Evolutionary conservation across 129 eudicot genomes (phyloP).

Genomic region (Kitagawia praeruptora): DNA sequence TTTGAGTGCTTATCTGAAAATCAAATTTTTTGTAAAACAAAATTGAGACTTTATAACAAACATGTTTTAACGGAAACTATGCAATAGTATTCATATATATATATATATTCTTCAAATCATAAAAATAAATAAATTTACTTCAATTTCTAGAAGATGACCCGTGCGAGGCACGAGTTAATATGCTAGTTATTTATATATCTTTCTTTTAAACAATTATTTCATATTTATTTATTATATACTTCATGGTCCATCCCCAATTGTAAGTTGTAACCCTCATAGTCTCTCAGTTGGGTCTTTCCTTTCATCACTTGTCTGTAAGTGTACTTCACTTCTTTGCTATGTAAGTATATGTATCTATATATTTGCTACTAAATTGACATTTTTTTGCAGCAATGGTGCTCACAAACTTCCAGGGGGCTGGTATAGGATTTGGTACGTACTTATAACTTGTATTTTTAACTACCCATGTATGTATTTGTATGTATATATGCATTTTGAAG

Average conservation of each 20-base stretch:
- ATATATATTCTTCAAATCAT: too few species aligned
- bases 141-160: too few species aligned
- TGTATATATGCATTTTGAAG: not conserved
- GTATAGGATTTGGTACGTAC: constrained; percentile 59
- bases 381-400: constrained; percentile 41
- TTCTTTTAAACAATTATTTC: too few species aligned
- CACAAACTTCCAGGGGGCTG: constrained; percentile 58
- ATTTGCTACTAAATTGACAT: not conserved
- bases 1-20: too few species aligned
- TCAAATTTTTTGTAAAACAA: too few species aligned
- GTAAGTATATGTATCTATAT: not conserved
- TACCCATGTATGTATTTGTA: not conserved
- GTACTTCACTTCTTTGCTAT: not conserved
- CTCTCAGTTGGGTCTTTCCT: not conserved
- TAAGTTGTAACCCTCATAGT: not conserved
- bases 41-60: too few species aligned
- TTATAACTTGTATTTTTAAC: not conserved
- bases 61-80: too few species aligned
- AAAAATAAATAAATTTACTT: too few species aligned
- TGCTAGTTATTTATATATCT: too few species aligned
- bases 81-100: too few species aligned
- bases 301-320: constrained; percentile 7
- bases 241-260: not conserved
- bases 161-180: too few species aligned
- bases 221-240: too few species aligned